Conservation (phyloP, 225 moss, liverwort and hornwort species). For the Straminergon stramineum region DNA sequence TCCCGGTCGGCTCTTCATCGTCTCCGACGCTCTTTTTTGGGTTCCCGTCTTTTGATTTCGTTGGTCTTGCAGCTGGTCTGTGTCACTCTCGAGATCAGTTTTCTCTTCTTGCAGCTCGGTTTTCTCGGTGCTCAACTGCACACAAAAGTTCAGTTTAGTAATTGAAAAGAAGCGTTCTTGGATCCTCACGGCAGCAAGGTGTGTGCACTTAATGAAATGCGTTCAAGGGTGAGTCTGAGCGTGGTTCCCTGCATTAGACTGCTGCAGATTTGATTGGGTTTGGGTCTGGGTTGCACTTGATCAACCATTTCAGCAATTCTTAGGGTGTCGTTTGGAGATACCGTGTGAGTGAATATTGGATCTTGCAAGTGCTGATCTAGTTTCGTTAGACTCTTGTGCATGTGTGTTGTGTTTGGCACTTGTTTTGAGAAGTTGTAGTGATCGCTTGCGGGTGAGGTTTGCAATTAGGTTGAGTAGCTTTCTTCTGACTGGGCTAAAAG, state of each 20-base stretch:
- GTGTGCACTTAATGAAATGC: background rate
- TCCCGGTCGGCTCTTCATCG: background rate
- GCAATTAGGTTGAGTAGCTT: background rate
- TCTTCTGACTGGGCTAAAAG: background rate
- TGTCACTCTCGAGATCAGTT: slow-evolving; percentile 45
- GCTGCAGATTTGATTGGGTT: background rate
- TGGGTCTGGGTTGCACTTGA: background rate
- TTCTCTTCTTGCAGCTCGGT: slow-evolving; percentile 75
- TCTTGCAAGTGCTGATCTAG: background rate
- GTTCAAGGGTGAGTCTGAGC: background rate
- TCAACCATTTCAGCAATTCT: background rate
- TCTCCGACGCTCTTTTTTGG: background rate
- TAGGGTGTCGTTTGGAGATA: background rate
- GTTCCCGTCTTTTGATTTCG: slow-evolving; percentile 16
- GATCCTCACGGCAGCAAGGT: background rate
- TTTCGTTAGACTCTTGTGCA: background rate
- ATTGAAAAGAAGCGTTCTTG: background rate
- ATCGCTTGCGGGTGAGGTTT: background rate
- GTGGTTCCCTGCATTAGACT: background rate
- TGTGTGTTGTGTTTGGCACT: background rate
- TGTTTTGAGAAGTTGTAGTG: background rate
- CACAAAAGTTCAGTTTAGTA: background rate
- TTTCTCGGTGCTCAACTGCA: slow-evolving; percentile 69
- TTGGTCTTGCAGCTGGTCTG: slow-evolving; percentile 45
- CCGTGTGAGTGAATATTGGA: background rate